A percentile compares a stretch with the other conserved stretches of the same genome.
Conservation (phyloP, 345 rosid species). For the Salix suchowensis region DNA sequence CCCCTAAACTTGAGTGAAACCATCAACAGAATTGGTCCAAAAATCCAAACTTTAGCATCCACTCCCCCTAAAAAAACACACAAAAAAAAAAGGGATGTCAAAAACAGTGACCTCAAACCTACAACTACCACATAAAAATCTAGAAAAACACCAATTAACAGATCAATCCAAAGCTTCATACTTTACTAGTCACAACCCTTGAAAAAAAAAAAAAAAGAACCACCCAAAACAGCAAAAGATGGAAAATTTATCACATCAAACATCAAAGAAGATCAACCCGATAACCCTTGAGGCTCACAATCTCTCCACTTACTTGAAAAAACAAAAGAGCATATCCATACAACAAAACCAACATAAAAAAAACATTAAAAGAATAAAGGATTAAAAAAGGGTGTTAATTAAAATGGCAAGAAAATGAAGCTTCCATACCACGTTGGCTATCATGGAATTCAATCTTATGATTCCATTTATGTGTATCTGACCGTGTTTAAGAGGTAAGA, state of each 20-base stretch:
- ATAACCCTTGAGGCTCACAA: neutral
- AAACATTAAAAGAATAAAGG: neutral
- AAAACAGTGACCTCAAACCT: conserved; percentile 11
- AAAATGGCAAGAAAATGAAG: conserved; percentile 19
- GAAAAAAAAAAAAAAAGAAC: conserved; percentile 13
- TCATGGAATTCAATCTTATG: conserved; percentile 17
- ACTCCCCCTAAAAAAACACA: conserved; percentile 5
- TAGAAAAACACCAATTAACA: conserved; percentile 20
- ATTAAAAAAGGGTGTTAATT: neutral
- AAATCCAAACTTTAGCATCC: conserved; percentile 9
- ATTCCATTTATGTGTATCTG: conserved; percentile 4
- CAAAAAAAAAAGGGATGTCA: neutral
- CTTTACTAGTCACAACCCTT: neutral
- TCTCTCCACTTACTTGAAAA: neutral
- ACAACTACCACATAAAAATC: conserved; percentile 22
- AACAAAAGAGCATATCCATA: neutral
- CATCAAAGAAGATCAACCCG: conserved; percentile 26
- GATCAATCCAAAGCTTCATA: conserved; percentile 33
- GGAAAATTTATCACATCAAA: neutral
- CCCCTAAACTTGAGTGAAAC: conserved; percentile 9
- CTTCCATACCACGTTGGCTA: conserved; percentile 25
- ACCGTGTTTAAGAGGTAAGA: neutral
- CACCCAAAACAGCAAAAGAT: conserved; percentile 24
- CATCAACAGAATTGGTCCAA: conserved; percentile 10
- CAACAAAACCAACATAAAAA: neutral